A percentile compares a stretch with the other conserved stretches of the same genome.
These are phyloP conservation scores for Volvox carteri DNA, from an alignment of 163 green algal genomes.

Conservation along the genomic window DNA sequence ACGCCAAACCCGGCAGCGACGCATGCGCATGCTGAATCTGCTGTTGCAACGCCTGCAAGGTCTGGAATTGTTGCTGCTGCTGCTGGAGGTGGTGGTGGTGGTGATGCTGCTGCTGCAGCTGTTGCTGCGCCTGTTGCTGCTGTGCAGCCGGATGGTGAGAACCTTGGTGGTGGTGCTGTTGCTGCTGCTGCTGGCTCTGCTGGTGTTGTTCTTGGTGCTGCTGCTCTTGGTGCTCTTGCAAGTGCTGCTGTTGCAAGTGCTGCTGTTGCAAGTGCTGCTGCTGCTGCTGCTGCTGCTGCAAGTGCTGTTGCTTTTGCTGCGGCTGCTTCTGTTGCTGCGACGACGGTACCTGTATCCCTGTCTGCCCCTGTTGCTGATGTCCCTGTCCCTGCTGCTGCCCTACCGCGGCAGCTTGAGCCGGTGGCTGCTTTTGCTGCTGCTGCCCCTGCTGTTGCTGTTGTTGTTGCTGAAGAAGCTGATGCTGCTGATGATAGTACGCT, in stretches of 20 bases:
- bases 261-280: background rate
- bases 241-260: background rate
- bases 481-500: constrained; percentile 29
- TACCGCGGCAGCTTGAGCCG: background rate
- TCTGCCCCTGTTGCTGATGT: background rate
- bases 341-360: background rate
- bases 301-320: background rate
- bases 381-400: constrained; percentile 14
- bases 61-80: constrained; percentile 9
- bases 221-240: background rate
- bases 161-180: too few species aligned
- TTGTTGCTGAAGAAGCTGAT: constrained; percentile 32
- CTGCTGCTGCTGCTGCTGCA: background rate
- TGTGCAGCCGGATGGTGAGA: background rate
- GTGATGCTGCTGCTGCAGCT: background rate
- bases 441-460: constrained; percentile 25
- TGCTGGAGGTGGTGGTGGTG: constrained; percentile 14
- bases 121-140: constrained; percentile 1
- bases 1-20: background rate
- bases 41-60: background rate
- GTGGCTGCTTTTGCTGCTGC: constrained; percentile 13
- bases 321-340: background rate
- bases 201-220: constrained; percentile 1
- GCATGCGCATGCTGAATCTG: background rate
- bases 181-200: background rate